Evolutionary conservation across 495 filamentous ascomycete species (phyloP).

Genomic region (Aspergillus kassunensis): DNA sequence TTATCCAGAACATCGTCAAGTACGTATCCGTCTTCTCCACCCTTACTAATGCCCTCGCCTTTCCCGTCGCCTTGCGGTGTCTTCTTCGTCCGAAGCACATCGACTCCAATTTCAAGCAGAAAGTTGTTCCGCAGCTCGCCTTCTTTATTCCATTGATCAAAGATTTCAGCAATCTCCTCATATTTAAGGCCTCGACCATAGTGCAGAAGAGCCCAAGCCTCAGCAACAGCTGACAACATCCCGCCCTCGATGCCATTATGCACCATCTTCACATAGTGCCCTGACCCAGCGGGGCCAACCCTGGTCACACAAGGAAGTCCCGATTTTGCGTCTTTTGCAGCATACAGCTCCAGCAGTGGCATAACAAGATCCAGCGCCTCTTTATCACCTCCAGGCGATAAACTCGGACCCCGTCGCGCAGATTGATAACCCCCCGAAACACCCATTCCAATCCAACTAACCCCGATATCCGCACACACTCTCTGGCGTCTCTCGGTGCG

Average conservation of each 20-base stretch:
- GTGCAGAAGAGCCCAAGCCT: slow-evolving; percentile 64
- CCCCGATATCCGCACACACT: slow-evolving; percentile 36
- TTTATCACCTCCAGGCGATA: slow-evolving; percentile 1
- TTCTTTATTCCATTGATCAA: slow-evolving; percentile 53
- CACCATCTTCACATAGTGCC: slow-evolving; percentile 75
- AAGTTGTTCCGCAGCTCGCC: slow-evolving; percentile 59
- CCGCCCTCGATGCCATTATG: slow-evolving; percentile 73
- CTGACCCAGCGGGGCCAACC: slow-evolving; percentile 59
- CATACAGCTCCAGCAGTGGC: slow-evolving; percentile 57
- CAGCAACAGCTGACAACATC: slow-evolving; percentile 58
- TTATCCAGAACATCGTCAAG: slow-evolving; percentile 68
- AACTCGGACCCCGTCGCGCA: slow-evolving; percentile 30
- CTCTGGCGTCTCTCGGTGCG: slow-evolving; percentile 63
- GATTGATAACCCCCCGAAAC: slow-evolving; percentile 69
- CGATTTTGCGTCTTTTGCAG: slow-evolving; percentile 30
- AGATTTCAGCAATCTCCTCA: slow-evolving; percentile 59
- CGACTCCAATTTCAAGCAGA: slow-evolving; percentile 58
- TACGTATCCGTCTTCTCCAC: slow-evolving; percentile 37
- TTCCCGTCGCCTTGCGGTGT: slow-evolving; percentile 9
- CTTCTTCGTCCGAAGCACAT: slow-evolving; percentile 52
- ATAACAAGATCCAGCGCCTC: background rate
- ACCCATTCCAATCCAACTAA: slow-evolving; percentile 60
- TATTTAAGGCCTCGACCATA: slow-evolving; percentile 57
- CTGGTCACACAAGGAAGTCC: slow-evolving; percentile 60
- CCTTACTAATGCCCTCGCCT: background rate